Evolutionary conservation across 768 basidiomycete genomes (phyloP).

Genomic region (Leccinum rimulosum): DNA sequence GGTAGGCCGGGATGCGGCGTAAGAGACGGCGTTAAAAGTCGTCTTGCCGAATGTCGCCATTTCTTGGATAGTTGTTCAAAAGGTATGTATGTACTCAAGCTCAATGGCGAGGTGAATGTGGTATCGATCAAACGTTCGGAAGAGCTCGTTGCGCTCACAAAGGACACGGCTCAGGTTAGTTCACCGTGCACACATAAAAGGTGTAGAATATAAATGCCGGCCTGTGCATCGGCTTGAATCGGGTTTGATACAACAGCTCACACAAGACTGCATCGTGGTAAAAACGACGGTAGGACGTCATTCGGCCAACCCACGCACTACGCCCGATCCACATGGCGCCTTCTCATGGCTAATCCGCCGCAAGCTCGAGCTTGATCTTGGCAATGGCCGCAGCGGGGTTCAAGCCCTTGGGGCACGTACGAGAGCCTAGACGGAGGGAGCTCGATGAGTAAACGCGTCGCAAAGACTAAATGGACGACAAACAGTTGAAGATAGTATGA

Average conservation of each 20-base stretch:
- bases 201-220: background rate
- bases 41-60: constrained; percentile 80
- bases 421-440: constrained; percentile 52
- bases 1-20: constrained; percentile 69
- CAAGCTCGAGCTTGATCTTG: constrained; percentile 89
- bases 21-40: constrained; percentile 64
- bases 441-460: background rate
- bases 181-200: background rate
- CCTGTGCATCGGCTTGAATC: background rate
- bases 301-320: constrained; percentile 2
- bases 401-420: constrained; percentile 96
- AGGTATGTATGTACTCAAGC: background rate
- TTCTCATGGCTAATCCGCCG: constrained; percentile 50
- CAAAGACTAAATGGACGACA: constrained; percentile 17
- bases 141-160: background rate
- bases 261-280: background rate
- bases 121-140: background rate
- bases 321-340: background rate
- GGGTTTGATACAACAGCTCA: background rate
- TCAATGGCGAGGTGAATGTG: background rate
- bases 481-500: constrained; percentile 98
- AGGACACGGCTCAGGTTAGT: background rate
- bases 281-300: background rate
- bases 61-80: constrained; percentile 23
- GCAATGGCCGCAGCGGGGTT: constrained; percentile 92